These are phyloP conservation scores for Torulaspora delbrueckii DNA, from an alignment of 805 yeast species.

Conservation along the genomic window DNA sequence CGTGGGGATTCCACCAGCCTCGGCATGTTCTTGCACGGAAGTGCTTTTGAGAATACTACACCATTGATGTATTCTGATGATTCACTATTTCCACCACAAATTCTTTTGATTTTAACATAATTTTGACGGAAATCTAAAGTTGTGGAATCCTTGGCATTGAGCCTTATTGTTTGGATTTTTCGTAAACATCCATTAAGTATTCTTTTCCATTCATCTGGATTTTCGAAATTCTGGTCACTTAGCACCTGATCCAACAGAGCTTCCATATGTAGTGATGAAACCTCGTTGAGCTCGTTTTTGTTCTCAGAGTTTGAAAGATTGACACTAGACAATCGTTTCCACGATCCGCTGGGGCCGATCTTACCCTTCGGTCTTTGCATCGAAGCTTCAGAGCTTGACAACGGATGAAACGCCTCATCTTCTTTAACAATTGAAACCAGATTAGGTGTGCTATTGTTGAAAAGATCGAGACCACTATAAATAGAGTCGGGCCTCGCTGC, in stretches of 20 bases:
- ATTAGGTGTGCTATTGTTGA: slow-evolving; percentile 35
- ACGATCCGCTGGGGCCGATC: slow-evolving; percentile 11
- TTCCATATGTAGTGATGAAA: slow-evolving; percentile 42
- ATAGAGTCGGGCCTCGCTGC: slow-evolving; percentile 28
- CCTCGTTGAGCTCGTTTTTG: slow-evolving; percentile 35
- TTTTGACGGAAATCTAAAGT: slow-evolving; percentile 75
- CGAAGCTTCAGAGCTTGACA: slow-evolving; percentile 7
- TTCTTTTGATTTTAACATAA: slow-evolving; percentile 78
- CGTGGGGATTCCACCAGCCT: slow-evolving; percentile 58
- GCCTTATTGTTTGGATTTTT: slow-evolving; percentile 53
- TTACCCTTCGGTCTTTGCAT: slow-evolving; percentile 9
- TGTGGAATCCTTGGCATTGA: slow-evolving; percentile 59
- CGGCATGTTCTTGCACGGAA: slow-evolving; percentile 80
- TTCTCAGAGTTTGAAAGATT: slow-evolving; percentile 15
- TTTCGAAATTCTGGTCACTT: slow-evolving; percentile 49
- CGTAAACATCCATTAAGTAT: slow-evolving; percentile 49
- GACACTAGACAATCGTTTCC: slow-evolving; percentile 24
- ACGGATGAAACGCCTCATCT: slow-evolving; percentile 15
- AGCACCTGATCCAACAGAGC: slow-evolving; percentile 55
- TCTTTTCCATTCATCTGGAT: slow-evolving; percentile 54
- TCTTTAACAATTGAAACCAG: slow-evolving; percentile 24
- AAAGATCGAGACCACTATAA: slow-evolving; percentile 21
- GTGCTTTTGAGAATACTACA: slow-evolving; percentile 72
- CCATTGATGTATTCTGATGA: slow-evolving; percentile 70
- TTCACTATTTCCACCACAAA: slow-evolving; percentile 65